phyloP scores from a whole-genome alignment of 352 stramenopile genomes.

The Globisporangium paroecandrum region DNA sequence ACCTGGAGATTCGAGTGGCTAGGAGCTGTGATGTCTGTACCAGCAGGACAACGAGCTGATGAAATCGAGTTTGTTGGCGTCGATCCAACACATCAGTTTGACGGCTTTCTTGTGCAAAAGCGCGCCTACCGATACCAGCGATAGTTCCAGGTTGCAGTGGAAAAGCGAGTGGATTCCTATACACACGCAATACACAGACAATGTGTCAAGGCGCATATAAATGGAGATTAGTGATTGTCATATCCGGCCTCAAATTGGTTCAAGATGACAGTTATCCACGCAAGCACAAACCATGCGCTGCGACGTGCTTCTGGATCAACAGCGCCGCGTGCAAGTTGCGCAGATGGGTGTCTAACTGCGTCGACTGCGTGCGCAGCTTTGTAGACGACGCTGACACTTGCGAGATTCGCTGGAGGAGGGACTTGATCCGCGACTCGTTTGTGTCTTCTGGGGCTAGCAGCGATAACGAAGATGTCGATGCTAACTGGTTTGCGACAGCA shows the following conservation, averaged over 20 bases:
- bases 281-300: slow-evolving; percentile 12
- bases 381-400: slow-evolving; percentile 32
- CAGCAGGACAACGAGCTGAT: slow-evolving; percentile 15
- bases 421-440: slow-evolving; percentile 30
- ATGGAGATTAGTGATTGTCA: background rate
- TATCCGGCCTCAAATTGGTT: background rate
- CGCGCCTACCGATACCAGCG: background rate
- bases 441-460: background rate
- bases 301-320: slow-evolving; percentile 29
- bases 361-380: slow-evolving; percentile 27
- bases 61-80: slow-evolving; percentile 5
- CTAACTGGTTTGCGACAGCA: background rate
- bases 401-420: slow-evolving; percentile 36
- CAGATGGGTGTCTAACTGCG: slow-evolving; percentile 36
- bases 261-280: background rate
- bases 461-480: background rate
- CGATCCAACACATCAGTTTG: slow-evolving; percentile 16
- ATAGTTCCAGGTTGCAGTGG: slow-evolving; percentile 12
- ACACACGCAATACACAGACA: background rate
- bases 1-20: too few relatives aligned
- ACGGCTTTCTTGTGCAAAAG: slow-evolving; percentile 14
- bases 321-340: slow-evolving; percentile 41
- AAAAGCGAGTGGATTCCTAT: slow-evolving; percentile 17
- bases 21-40: slow-evolving; percentile 5
- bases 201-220: background rate